A percentile compares a stretch with the other conserved stretches of the same genome.
Conservation (phyloP, 495 filamentous ascomycete species). For the Amorphotheca resinae region DNA sequence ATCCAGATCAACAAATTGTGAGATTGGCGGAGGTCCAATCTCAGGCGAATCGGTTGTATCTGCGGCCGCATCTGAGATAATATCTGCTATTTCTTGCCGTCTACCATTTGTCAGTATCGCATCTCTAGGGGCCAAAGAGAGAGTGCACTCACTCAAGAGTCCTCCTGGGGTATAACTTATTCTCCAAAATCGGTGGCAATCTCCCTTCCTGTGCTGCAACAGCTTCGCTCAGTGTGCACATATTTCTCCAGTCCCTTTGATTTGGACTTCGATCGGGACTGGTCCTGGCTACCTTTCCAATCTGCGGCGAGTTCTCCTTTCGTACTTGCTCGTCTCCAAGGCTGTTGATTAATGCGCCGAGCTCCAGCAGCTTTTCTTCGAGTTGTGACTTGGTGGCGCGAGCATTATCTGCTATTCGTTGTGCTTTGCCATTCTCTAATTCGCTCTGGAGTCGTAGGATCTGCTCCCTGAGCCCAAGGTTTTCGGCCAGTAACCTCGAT, state of each 20-base stretch:
- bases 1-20: slow-evolving; percentile 49
- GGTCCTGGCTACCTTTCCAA: slow-evolving; percentile 18
- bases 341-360: slow-evolving; percentile 49
- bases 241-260: slow-evolving; percentile 37
- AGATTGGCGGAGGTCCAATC: slow-evolving; percentile 52
- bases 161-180: slow-evolving; percentile 59
- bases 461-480: slow-evolving; percentile 70
- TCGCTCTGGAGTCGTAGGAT: slow-evolving; percentile 62
- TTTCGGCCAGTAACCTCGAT: slow-evolving; percentile 72
- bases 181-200: slow-evolving; percentile 74
- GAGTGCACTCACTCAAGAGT: slow-evolving; percentile 54
- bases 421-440: slow-evolving; percentile 34
- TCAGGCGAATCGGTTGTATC: slow-evolving; percentile 46
- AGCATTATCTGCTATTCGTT: slow-evolving; percentile 46
- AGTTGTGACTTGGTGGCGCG: slow-evolving; percentile 56
- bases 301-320: slow-evolving; percentile 19
- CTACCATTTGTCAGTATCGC: slow-evolving; percentile 24
- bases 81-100: slow-evolving; percentile 32
- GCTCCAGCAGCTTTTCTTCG: slow-evolving; percentile 54
- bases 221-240: slow-evolving; percentile 28
- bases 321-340: slow-evolving; percentile 28
- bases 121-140: not conserved
- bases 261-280: slow-evolving; percentile 29
- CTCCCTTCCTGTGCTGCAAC: slow-evolving; percentile 47
- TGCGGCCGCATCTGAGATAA: slow-evolving; percentile 26